Evolutionary conservation across 176 grass and related monocot species (phyloP).

Genomic region (Poa pratensis): DNA sequence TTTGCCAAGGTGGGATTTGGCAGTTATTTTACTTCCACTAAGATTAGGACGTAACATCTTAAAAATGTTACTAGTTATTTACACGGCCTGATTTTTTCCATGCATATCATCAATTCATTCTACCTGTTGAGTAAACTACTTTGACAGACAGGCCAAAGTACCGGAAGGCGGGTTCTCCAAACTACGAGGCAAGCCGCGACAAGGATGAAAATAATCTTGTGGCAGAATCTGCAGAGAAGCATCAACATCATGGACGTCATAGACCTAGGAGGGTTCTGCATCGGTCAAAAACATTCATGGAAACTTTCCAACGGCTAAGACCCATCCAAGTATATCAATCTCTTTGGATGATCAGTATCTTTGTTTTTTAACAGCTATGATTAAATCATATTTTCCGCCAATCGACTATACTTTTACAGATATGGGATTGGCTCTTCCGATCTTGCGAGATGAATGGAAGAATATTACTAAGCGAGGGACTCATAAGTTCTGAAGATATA

Average conservation of each 20-base stretch:
- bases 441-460: constrained; percentile 91
- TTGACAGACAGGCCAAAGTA: constrained; percentile 79
- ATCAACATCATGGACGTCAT: constrained; percentile 47
- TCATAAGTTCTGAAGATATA: constrained; percentile 70
- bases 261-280: constrained; percentile 45
- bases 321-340: constrained; percentile 69
- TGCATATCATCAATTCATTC: constrained; percentile 10
- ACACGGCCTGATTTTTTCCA: not conserved
- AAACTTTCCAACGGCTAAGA: constrained; percentile 65
- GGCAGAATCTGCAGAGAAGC: constrained; percentile 16
- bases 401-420: constrained; percentile 38
- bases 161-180: constrained; percentile 53
- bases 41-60: no score
- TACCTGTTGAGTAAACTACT: constrained; percentile 46
- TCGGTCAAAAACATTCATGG: constrained; percentile 60
- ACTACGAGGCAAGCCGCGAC: constrained; percentile 34
- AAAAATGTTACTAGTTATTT: no score
- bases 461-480: constrained; percentile 69
- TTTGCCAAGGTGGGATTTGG: constrained; percentile 65
- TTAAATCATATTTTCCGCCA: not conserved
- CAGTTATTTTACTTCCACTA: not conserved
- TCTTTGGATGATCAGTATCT: not conserved
- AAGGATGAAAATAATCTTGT: not conserved
- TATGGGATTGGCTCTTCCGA: constrained; percentile 98
- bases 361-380: not conserved